phyloP scores from a whole-genome alignment of 1,284 basidiomycete species.

The Rhodotorula sp. region DNA sequence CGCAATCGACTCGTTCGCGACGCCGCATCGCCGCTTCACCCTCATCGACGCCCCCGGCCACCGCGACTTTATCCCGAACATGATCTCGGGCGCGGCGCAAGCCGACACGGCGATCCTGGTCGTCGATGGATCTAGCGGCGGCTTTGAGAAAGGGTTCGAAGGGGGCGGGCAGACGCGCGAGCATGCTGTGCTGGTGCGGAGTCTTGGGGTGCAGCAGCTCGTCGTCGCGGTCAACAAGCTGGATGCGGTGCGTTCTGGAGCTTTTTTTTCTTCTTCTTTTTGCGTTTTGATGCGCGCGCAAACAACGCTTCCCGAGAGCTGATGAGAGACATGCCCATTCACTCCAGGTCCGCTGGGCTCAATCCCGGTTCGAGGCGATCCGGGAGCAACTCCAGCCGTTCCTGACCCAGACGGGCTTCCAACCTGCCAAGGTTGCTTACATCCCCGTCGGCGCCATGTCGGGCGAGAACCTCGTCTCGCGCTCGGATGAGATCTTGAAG shows the following conservation, averaged over 20 bases:
- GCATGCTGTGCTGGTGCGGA: slow-evolving; percentile 86
- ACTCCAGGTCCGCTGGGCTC: slow-evolving; percentile 71
- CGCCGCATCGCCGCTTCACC: slow-evolving; percentile 75
- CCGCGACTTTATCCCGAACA: slow-evolving; percentile 96
- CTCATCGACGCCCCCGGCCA: slow-evolving; percentile 96
- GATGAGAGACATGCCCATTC: slow-evolving; percentile 75
- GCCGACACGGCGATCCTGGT: slow-evolving; percentile 96
- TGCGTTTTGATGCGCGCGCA: slow-evolving; percentile 73
- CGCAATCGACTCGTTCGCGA: slow-evolving; percentile 76
- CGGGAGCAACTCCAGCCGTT: slow-evolving; percentile 72
- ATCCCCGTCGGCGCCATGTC: slow-evolving; percentile 87
- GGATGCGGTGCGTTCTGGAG: slow-evolving; percentile 76
- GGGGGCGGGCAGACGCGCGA: slow-evolving; percentile 95
- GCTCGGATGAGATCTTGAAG: slow-evolving; percentile 58
- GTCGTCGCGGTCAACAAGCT: slow-evolving; percentile 94
- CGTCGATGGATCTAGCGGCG: slow-evolving; percentile 82
- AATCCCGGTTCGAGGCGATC: slow-evolving; percentile 81
- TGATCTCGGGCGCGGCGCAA: slow-evolving; percentile 97
- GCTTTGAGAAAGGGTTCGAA: slow-evolving; percentile 94
- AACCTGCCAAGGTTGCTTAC: slow-evolving; percentile 71
- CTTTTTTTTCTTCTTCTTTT: too few relatives aligned
- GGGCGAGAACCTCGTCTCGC: slow-evolving; percentile 75
- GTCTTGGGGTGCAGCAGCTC: slow-evolving; percentile 89
- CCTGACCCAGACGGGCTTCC: slow-evolving; percentile 81
- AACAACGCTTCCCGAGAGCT: slow-evolving; percentile 72